phyloP scores from a whole-genome alignment of 345 rosid species.

The Dovyalis caffra region DNA sequence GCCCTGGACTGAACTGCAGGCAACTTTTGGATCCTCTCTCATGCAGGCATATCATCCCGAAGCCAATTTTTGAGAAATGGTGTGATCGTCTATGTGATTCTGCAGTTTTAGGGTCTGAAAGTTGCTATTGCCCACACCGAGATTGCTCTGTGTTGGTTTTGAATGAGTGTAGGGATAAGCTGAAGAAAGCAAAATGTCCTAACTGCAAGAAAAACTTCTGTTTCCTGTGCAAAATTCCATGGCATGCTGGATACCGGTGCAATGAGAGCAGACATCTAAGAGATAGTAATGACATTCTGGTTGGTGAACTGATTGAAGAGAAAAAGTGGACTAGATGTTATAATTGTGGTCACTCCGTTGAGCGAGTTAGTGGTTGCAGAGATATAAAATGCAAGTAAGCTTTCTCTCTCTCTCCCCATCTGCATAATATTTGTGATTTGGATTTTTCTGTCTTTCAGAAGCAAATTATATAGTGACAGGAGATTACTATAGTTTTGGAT shows the following conservation, averaged over 20 bases:
- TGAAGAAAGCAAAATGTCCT: slow-evolving; percentile 28
- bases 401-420: not conserved
- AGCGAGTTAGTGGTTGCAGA: slow-evolving; percentile 27
- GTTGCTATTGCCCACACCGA: slow-evolving; percentile 32
- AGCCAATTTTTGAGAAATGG: slow-evolving; percentile 25
- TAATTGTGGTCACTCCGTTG: slow-evolving; percentile 29
- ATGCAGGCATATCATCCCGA: slow-evolving; percentile 23
- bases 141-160: slow-evolving; percentile 29
- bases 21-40: slow-evolving; percentile 24
- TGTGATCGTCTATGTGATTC: slow-evolving; percentile 31
- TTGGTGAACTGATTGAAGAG: slow-evolving; percentile 24
- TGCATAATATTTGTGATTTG: not conserved
- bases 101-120: slow-evolving; percentile 5
- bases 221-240: slow-evolving; percentile 26
- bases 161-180: slow-evolving; percentile 29
- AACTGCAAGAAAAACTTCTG: slow-evolving; percentile 31
- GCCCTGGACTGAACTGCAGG: slow-evolving; percentile 30
- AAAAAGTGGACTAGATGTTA: slow-evolving; percentile 32
- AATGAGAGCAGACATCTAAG: slow-evolving; percentile 16
- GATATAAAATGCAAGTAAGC: slow-evolving; percentile 26
- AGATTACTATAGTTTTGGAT: not conserved
- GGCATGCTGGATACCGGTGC: slow-evolving; percentile 36
- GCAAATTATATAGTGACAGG: not conserved
- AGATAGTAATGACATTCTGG: slow-evolving; percentile 27
- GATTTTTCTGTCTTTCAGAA: not conserved